A percentile compares a stretch with the other conserved stretches of the same genome.
Evolutionary conservation across 345 rosid species (phyloP).

Genomic region (Reutealis trisperma): DNA sequence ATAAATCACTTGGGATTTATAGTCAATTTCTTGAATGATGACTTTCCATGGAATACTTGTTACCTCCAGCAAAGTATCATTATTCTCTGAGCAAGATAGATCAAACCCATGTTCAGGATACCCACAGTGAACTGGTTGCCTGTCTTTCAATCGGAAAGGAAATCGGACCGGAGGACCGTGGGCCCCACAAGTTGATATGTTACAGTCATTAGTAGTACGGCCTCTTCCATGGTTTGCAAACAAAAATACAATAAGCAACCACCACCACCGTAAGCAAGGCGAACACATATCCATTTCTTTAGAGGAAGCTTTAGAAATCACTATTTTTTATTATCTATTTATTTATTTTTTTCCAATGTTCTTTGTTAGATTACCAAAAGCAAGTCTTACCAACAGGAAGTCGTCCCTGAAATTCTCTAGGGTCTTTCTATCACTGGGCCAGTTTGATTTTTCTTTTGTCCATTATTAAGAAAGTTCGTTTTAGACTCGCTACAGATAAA

Average conservation of each 20-base stretch:
- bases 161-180: conserved; percentile 12
- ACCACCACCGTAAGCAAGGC: no score
- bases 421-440: no score
- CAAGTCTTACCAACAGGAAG: no score
- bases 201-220: neutral
- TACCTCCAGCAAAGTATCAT: neutral
- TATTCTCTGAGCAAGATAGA: neutral
- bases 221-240: no score
- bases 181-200: neutral
- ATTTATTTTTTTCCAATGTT: no score
- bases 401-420: no score
- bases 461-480: no score
- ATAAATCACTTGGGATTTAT: neutral
- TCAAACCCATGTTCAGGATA: neutral
- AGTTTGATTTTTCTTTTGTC: no score
- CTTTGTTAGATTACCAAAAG: no score
- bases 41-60: neutral
- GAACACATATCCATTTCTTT: neutral
- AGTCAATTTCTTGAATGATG: neutral
- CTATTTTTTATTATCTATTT: no score
- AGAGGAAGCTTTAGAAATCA: neutral
- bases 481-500: no score
- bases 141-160: conserved; percentile 12
- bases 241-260: no score
- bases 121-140: conserved; percentile 11